Conservation (phyloP, 345 rosid species). For the Salix brachista region DNA sequence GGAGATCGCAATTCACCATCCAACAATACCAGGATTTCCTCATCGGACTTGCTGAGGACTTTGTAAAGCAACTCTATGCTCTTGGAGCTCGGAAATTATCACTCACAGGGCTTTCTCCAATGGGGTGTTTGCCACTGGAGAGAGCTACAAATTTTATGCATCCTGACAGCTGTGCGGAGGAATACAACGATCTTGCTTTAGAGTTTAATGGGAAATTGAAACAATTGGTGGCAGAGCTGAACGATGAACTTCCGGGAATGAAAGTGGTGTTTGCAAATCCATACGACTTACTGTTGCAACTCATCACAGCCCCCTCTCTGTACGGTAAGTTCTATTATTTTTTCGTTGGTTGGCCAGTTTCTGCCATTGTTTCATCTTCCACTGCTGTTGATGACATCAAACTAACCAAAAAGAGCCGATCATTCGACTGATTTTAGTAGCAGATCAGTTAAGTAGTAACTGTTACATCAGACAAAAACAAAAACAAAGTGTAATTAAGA, state of each 20-base stretch:
- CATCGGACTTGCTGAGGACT: neutral
- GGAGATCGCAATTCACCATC: slow-evolving; percentile 2
- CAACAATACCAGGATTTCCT: slow-evolving; percentile 10
- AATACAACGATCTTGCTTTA: slow-evolving; percentile 10
- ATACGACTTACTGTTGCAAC: slow-evolving; percentile 35
- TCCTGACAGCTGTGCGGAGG: slow-evolving; percentile 3
- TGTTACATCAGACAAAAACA: no score
- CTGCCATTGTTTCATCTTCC: neutral
- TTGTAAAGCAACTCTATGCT: neutral
- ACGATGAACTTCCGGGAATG: slow-evolving; percentile 39
- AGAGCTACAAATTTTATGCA: slow-evolving; percentile 11
- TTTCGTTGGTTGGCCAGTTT: neutral
- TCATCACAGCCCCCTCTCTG: slow-evolving; percentile 22
- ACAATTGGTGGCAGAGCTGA: slow-evolving; percentile 27
- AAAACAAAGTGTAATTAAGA: no score
- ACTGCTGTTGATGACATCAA: no score
- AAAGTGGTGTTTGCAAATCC: slow-evolving; percentile 41
- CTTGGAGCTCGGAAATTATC: slow-evolving; percentile 16
- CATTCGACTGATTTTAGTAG: no score
- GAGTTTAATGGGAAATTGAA: slow-evolving; percentile 32
- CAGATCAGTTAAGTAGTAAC: no score
- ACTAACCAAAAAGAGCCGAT: no score
- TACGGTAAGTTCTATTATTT: slow-evolving; percentile 1
- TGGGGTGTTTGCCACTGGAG: slow-evolving; percentile 18
- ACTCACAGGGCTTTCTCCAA: slow-evolving; percentile 11